These are phyloP conservation scores for Sugiyamaella qingdaonensis DNA, from an alignment of 805 yeast species.

Conservation along the genomic window DNA sequence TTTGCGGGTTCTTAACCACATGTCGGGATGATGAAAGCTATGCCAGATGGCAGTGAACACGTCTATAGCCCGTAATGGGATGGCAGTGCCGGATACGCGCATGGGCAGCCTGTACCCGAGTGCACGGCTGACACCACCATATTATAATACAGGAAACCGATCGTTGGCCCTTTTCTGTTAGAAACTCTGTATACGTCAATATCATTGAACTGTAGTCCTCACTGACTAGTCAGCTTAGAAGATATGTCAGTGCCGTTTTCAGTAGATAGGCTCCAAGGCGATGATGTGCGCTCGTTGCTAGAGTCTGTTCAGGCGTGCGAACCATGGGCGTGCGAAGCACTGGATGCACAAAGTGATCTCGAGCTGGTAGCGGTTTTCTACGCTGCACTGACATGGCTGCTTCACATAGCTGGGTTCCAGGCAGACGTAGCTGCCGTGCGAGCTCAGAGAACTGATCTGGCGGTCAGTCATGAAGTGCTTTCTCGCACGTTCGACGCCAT, in stretches of 20 bases:
- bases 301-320: neutral
- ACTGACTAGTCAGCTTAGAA: too few species aligned
- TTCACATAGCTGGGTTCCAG: neutral
- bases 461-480: neutral
- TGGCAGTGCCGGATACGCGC: neutral
- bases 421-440: neutral
- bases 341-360: neutral
- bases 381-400: neutral
- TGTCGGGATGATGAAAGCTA: slow-evolving; percentile 9
- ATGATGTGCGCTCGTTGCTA: too few species aligned
- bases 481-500: neutral
- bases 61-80: neutral
- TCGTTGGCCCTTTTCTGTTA: too few species aligned
- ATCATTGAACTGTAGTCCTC: too few species aligned
- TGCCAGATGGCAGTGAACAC: neutral
- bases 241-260: too few species aligned
- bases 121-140: too few species aligned
- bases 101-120: neutral
- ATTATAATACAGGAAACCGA: too few species aligned
- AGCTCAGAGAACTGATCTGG: neutral
- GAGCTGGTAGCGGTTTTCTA: neutral
- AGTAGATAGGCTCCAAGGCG: too few species aligned
- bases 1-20: slow-evolving; percentile 7
- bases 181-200: too few species aligned
- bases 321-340: neutral